Base-by-base conservation (phyloP, 768 basidiomycete genomes). In the Macrolepiota dolichaula region DNA sequence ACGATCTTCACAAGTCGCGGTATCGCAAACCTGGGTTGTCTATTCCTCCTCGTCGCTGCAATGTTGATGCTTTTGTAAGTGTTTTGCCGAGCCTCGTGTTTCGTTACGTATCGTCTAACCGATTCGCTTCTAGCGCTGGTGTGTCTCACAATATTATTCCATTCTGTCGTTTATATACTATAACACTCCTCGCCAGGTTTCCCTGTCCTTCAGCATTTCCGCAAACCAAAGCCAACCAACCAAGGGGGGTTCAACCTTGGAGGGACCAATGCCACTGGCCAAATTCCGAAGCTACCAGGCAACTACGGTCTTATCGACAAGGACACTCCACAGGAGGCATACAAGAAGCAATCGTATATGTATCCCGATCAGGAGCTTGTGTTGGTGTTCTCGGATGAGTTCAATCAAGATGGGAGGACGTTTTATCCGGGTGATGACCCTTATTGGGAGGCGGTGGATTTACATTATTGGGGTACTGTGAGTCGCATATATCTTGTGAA, bases 351-450 rank as follows among this genome's bases (percentile, higher is more conserved):
- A 1, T 80, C 83, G 11, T 85, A 86, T 66, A 71, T 77, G 24
- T 83, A 88, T 62, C 81, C 87, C 1, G 67, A 69, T 47, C 82
- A 81, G 56, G 71, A 78, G 15, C 71, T 78, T 74, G 69, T 70
- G 68, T 76, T 90, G 56, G 85, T 92, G 17, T 94, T 92, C 72
- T 87, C 85, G 1, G 92, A 94, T 69, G 92, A 94, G 76, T 94
- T 94, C 71, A 84, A 93, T 61, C 70, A 69, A 24, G 88, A 89
- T 2, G 91, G 90, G 0, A 76, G 89, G 11, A 77, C 84, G 6
- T 91, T 91, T 69, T 87, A 85, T 71, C 80, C 85, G 2, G 91
- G 85, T 1, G 85, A 86, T 62, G 86, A 86, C 70, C 86, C 86
- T 2, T 87, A 82, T 66, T 88, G 81, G 79, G 78, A 81, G 61